Conservation (phyloP, 768 basidiomycete genomes). For the Mycena rosella region DNA sequence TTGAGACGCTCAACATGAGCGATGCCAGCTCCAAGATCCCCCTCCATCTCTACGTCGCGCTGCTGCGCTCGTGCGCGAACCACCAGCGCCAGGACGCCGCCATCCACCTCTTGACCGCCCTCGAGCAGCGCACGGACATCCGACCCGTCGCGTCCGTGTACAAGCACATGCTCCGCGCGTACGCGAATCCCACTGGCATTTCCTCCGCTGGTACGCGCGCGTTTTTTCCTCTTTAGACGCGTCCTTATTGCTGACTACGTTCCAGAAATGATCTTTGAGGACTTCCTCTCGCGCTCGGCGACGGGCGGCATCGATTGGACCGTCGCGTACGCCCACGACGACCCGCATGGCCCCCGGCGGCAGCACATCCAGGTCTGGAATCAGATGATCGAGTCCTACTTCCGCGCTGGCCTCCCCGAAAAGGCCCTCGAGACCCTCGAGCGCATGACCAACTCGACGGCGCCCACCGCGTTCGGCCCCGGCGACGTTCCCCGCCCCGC, state of each 20-base stretch:
- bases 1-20: conserved; percentile 67
- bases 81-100: conserved; percentile 72
- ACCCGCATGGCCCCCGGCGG: conserved; percentile 42
- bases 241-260: background rate
- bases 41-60: conserved; percentile 57
- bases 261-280: conserved; percentile 70
- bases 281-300: conserved; percentile 62
- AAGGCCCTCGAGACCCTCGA: conserved; percentile 77
- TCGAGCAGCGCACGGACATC: conserved; percentile 60
- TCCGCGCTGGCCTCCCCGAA: conserved; percentile 71
- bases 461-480: conserved; percentile 50
- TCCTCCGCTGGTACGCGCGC: conserved; percentile 45
- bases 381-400: conserved; percentile 81
- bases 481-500: conserved; percentile 68
- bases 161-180: conserved; percentile 69
- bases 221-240: background rate
- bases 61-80: conserved; percentile 73
- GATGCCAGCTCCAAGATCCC: conserved; percentile 49
- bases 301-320: conserved; percentile 53
- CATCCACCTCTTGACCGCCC: conserved; percentile 71
- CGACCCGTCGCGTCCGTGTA: conserved; percentile 56
- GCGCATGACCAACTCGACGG: conserved; percentile 71
- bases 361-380: conserved; percentile 73
- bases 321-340: conserved; percentile 29
- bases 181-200: conserved; percentile 64